Base-by-base conservation (phyloP, 345 rosid genomes). In the Eutrema yunnanense region DNA sequence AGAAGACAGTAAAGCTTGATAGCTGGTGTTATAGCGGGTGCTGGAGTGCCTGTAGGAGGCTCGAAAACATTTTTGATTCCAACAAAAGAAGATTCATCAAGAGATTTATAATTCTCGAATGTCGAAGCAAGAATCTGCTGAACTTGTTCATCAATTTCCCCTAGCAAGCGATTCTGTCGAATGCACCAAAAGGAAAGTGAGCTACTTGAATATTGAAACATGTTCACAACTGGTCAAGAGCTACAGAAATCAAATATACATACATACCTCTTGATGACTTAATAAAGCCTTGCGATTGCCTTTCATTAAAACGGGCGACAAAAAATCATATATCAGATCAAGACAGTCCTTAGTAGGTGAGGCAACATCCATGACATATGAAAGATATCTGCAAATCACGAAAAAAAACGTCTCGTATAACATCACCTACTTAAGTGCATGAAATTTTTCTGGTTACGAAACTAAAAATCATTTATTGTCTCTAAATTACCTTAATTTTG, bases 291-390 rank as follows among this genome's bases (percentile, higher is more conserved):
- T 88, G 78, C 75, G 68, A 36, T 86, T 77, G 19, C 80, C 81
- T 71, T 86, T 88, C 92, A 82, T 80, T 50, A 84, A 14, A 16
- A 85, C 86, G 8, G 96, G 96, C 55, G 53, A 81, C 41, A 92
- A 80, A 74, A 88, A 86, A 62, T 87, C 89, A 75, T 83, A 64
- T 62, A 92, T 84, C 81, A 90, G 54, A 29, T 79, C 80, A 76
- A 90, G 88, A 71, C 93, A 90, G 82, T 85, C 87, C 12, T 81
- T 85, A 34, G 98, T 92, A 22, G 98, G 96, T 41, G 98, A 90
- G 65, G 96, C 92, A 12, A 92, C 96, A 78, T 92, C 96, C 98
- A 87, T 92, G 59, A 92, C 74, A 80, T 92, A 92, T 38, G 98
- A 84, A 61, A 90, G 90, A 70, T 92, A 88, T 81, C 96, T 90